These are phyloP conservation scores for Malassezia sympodialis DNA, from an alignment of 1,284 basidiomycete species.

Conservation along the genomic window DNA sequence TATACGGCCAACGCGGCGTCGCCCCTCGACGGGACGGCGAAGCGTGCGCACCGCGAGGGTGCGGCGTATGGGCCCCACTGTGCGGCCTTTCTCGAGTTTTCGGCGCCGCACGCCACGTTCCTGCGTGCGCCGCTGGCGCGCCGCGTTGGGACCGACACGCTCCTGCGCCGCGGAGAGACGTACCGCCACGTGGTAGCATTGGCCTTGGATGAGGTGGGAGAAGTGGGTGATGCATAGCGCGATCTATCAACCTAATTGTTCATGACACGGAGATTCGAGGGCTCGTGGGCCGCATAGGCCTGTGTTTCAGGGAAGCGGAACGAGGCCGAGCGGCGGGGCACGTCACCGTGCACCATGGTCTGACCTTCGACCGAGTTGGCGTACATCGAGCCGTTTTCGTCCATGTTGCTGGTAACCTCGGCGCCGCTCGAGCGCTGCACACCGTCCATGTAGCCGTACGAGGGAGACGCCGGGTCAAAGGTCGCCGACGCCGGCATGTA, in stretches of 20 bases:
- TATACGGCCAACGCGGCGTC: slow-evolving; percentile 29
- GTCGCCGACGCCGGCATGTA: background rate
- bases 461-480: background rate
- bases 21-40: slow-evolving; percentile 20
- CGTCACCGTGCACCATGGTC: slow-evolving; percentile 9
- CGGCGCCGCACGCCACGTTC: slow-evolving; percentile 39
- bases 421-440: slow-evolving; percentile 21
- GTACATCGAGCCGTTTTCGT: slow-evolving; percentile 1
- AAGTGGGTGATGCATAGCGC: background rate
- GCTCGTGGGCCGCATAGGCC: background rate
- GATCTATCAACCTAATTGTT: slow-evolving; percentile 6
- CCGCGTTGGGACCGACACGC: slow-evolving; percentile 26
- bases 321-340: slow-evolving; percentile 6
- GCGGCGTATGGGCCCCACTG: slow-evolving; percentile 23
- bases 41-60: slow-evolving; percentile 16
- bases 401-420: slow-evolving; percentile 6
- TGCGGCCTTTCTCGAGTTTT: slow-evolving; percentile 31
- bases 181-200: slow-evolving; percentile 20
- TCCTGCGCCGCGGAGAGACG: slow-evolving; percentile 26
- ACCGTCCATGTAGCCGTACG: slow-evolving; percentile 21
- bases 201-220: background rate
- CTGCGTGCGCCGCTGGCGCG: slow-evolving; percentile 19
- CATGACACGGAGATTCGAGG: slow-evolving; percentile 11
- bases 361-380: slow-evolving; percentile 8
- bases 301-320: slow-evolving; percentile 17